Conservation (phyloP, 345 rosid species). For the Salix exigua region DNA sequence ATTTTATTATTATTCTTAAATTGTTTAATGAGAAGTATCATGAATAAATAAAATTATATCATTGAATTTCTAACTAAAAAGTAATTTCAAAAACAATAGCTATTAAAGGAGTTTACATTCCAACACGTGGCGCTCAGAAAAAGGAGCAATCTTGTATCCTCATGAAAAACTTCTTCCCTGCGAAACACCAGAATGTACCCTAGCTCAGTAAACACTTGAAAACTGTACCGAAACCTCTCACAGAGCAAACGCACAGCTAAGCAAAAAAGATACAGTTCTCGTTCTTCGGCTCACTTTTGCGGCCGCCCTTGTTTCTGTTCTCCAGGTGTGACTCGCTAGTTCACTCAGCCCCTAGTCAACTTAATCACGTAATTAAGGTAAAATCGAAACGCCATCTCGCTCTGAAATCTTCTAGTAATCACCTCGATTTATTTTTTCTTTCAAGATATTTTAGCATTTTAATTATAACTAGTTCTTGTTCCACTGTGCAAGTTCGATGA, state of each 20-base stretch:
- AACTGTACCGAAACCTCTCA: not conserved
- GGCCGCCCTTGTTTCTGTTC: constrained; percentile 13
- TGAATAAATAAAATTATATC: no score
- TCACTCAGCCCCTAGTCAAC: not conserved
- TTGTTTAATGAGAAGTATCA: no score
- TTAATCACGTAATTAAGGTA: constrained; percentile 2
- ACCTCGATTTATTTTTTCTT: not conserved
- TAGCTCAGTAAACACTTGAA: not conserved
- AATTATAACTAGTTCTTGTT: not conserved
- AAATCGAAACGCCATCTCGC: not conserved
- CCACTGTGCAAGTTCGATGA: not conserved
- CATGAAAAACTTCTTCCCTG: not conserved
- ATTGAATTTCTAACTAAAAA: no score
- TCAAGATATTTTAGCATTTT: constrained; percentile 1
- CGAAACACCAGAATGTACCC: not conserved
- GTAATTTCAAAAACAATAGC: no score
- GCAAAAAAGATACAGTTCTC: not conserved
- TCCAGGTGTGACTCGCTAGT: not conserved
- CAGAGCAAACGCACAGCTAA: not conserved
- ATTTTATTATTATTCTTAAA: no score
- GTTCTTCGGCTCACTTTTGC: not conserved
- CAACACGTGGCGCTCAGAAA: not conserved
- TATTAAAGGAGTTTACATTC: not conserved
- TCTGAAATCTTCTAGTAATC: not conserved
- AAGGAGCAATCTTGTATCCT: constrained; percentile 15